phyloP scores from a whole-genome alignment of 2,329 filamentous ascomycete genomes.

The Aspergillus hortae region DNA sequence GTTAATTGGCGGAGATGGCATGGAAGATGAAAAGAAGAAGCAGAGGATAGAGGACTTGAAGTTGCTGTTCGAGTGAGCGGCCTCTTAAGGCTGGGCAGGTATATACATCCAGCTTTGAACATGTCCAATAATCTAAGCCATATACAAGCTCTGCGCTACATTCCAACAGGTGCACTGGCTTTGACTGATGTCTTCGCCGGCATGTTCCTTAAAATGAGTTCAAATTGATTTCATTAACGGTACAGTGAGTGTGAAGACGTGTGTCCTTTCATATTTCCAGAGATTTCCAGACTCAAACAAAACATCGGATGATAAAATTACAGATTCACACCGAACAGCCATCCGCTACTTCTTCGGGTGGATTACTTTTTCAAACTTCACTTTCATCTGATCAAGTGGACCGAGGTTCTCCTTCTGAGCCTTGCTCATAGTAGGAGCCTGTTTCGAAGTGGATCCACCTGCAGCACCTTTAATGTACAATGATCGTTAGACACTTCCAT shows the following conservation, averaged over 20 bases:
- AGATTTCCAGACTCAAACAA: too few relatives aligned
- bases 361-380: slow-evolving; percentile 30
- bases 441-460: not conserved
- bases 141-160: too few relatives aligned
- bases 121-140: too few relatives aligned
- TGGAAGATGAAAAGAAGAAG: slow-evolving; percentile 85
- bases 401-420: slow-evolving; percentile 4
- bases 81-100: not conserved
- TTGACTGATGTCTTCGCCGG: too few relatives aligned
- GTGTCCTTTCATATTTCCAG: too few relatives aligned
- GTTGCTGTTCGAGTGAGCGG: slow-evolving; percentile 62
- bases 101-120: not conserved
- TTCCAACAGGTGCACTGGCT: too few relatives aligned
- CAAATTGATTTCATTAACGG: too few relatives aligned
- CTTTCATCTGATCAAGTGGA: slow-evolving; percentile 25
- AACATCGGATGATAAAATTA: too few relatives aligned
- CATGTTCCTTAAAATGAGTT: too few relatives aligned
- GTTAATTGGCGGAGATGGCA: slow-evolving; percentile 87
- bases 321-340: too few relatives aligned
- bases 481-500: not conserved
- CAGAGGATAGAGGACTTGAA: slow-evolving; percentile 92
- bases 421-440: not conserved
- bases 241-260: too few relatives aligned
- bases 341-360: slow-evolving; percentile 7
- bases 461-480: not conserved